Evolutionary conservation across 2,329 filamentous ascomycete species (phyloP).

Genomic region (Hypoxylon sp.): DNA sequence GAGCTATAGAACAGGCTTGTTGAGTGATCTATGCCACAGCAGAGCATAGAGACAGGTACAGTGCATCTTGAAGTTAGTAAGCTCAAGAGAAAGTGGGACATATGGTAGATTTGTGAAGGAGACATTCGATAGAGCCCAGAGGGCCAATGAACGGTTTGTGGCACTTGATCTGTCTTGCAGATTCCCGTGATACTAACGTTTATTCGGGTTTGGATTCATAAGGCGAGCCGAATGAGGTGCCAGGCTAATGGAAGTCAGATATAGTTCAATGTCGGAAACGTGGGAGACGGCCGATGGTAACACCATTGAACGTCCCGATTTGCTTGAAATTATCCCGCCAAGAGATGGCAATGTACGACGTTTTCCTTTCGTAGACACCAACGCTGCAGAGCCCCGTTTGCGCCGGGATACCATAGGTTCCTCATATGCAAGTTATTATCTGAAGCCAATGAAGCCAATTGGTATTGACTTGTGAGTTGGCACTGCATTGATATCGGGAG

Average conservation of each 20-base stretch:
- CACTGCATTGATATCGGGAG: slow-evolving; percentile 32
- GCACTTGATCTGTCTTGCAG: slow-evolving; percentile 14
- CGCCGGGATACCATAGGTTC: slow-evolving; percentile 33
- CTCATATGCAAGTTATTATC: slow-evolving; percentile 37
- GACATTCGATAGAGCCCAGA: not conserved
- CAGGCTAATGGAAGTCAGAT: slow-evolving; percentile 6
- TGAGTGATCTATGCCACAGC: not conserved
- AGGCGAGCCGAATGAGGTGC: slow-evolving; percentile 23
- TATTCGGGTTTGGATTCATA: slow-evolving; percentile 14
- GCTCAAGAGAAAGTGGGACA: not conserved
- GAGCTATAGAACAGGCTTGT: not conserved
- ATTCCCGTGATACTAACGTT: slow-evolving; percentile 27
- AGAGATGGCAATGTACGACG: slow-evolving; percentile 23
- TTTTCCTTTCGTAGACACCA: slow-evolving; percentile 24
- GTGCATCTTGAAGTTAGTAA: slow-evolving; percentile 1
- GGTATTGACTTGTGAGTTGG: slow-evolving; percentile 38
- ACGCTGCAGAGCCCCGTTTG: slow-evolving; percentile 25
- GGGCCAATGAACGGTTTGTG: slow-evolving; percentile 4
- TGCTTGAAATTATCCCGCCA: slow-evolving; percentile 32
- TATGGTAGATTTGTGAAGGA: not conserved
- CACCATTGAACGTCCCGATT: slow-evolving; percentile 13
- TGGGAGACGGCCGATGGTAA: slow-evolving; percentile 4
- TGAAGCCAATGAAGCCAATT: slow-evolving; percentile 42
- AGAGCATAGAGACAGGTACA: slow-evolving; percentile 1
- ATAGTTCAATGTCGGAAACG: slow-evolving; percentile 1